Evolutionary conservation across 768 basidiomycete species (phyloP).

Genomic region (Termitomyces sp.): DNA sequence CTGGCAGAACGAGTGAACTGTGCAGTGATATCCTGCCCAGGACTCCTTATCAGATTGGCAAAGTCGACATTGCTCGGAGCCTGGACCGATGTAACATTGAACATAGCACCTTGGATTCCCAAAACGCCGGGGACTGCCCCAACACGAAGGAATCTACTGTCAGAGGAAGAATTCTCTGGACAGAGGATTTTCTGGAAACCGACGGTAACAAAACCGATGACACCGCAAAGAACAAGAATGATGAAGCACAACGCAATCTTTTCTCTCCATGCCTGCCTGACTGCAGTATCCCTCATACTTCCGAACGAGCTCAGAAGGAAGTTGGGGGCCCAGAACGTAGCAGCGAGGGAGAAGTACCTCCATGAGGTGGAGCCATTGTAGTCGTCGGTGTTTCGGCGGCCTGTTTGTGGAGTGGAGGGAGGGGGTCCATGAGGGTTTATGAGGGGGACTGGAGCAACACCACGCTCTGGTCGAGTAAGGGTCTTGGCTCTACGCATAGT

Average conservation of each 20-base stretch:
- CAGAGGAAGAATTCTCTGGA: conserved; percentile 50
- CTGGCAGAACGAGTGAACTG: conserved; percentile 70
- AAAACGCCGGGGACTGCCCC: conserved; percentile 62
- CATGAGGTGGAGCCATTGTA: conserved; percentile 60
- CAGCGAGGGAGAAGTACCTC: conserved; percentile 73
- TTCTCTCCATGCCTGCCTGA: conserved; percentile 94
- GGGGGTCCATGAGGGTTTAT: conserved; percentile 73
- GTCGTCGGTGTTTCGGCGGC: conserved; percentile 26
- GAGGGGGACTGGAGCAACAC: conserved; percentile 90
- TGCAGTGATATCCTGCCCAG: conserved; percentile 90
- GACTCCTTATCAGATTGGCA: conserved; percentile 44
- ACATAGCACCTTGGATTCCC: conserved; percentile 72
- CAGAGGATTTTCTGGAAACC: conserved; percentile 93
- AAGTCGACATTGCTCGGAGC: conserved; percentile 57
- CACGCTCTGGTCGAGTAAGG: conserved; percentile 91
- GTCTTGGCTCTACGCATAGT: conserved; percentile 91
- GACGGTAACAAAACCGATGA: conserved; percentile 90
- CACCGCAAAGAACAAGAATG: conserved; percentile 70
- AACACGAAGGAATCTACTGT: conserved; percentile 47
- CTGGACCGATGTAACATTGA: conserved; percentile 62
- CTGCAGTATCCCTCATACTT: conserved; percentile 75
- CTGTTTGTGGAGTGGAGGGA: conserved; percentile 30
- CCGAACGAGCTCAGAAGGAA: conserved; percentile 70
- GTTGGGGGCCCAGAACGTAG: conserved; percentile 91
- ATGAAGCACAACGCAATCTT: conserved; percentile 93